Evolutionary conservation across 352 stramenopile species (phyloP).

Genomic region (Pythium coloratum): DNA sequence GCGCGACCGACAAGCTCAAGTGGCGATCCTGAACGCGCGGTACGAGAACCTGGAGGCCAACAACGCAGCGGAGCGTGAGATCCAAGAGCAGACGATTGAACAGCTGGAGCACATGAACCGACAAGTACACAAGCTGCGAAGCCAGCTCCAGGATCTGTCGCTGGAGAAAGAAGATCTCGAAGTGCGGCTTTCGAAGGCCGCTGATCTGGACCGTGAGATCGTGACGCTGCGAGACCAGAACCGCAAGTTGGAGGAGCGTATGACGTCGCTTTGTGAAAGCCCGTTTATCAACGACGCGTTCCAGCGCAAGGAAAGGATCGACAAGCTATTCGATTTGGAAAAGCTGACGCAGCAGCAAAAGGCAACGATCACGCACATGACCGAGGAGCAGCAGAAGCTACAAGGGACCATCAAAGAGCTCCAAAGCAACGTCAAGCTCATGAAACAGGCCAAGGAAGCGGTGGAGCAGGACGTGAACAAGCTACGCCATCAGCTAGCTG

Average conservation of each 20-base stretch:
- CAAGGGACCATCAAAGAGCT: constrained; percentile 80
- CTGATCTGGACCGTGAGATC: constrained; percentile 84
- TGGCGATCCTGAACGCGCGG: constrained; percentile 83
- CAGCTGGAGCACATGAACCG: constrained; percentile 92
- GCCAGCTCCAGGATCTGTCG: constrained; percentile 71
- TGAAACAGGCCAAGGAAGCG: constrained; percentile 74
- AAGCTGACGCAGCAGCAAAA: constrained; percentile 81
- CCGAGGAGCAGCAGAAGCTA: constrained; percentile 79
- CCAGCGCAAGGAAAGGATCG: constrained; percentile 81
- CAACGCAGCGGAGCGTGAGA: constrained; percentile 74
- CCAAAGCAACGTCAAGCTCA: constrained; percentile 78
- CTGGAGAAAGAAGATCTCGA: constrained; percentile 84
- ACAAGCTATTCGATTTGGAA: constrained; percentile 87
- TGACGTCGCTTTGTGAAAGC: constrained; percentile 90
- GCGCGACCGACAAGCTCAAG: constrained; percentile 75
- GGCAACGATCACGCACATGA: constrained; percentile 60
- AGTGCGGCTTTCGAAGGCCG: constrained; percentile 50
- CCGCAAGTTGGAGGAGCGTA: constrained; percentile 85
- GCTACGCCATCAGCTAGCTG: constrained; percentile 62
- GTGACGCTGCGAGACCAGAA: constrained; percentile 77
- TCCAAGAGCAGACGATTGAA: constrained; percentile 87
- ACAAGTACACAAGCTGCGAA: constrained; percentile 87
- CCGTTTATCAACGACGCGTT: constrained; percentile 94
- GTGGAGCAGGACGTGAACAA: constrained; percentile 64
- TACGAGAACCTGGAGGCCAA: constrained; percentile 91